Base-by-base conservation (phyloP, 108 stramenopile genomes). In the Fistulifera solaris region DNA sequence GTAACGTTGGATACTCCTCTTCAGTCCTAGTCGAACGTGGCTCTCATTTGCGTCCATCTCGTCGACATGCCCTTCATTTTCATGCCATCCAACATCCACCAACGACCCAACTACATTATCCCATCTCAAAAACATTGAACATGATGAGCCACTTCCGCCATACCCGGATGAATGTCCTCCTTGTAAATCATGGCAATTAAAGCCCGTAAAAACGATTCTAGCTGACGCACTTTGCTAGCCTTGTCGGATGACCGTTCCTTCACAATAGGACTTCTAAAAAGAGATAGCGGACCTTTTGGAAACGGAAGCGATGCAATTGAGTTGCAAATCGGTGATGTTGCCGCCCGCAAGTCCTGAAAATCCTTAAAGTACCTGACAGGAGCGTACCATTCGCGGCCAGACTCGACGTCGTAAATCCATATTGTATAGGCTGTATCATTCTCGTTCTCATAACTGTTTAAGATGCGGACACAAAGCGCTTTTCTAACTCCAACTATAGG, bases 111-210 rank as follows among this genome's bases (percentile, higher is more conserved):
- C 31, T 35, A 35, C 31, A 11, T 38, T 63, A 27, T 78, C 80
- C 52, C 80, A 81, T 0, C 89, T 85, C 19, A 92, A 62, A 92
- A 92, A n/a, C 78, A 78, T 65, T 92, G 90, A 11, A 92, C 67
- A 66, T 85, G 81, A 23, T 83, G 54, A 6, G 84, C 77, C 28
- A 88, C 67, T 55, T 92, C 86, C 0, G 72, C 76, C 10, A 80
- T 53, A 35, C 64, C 65, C 0, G 86, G 74, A 38, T 85, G 63
- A 0, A 92, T 63, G 15, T 57, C 54, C 14, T 72, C 59, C 7
- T 64, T 71, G 56, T 92, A 92, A 15, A 87, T 63, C 25, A 68
- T 50, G 24, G 70, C 60, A 41, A 80, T 77, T 4, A 84, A 70
- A 38, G 46, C 46, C 25, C 80, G 65, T 11, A 92, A 47, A 69